Conservation (phyloP, 2,329 filamentous ascomycete genomes). For the Fonsecaea nubica region DNA sequence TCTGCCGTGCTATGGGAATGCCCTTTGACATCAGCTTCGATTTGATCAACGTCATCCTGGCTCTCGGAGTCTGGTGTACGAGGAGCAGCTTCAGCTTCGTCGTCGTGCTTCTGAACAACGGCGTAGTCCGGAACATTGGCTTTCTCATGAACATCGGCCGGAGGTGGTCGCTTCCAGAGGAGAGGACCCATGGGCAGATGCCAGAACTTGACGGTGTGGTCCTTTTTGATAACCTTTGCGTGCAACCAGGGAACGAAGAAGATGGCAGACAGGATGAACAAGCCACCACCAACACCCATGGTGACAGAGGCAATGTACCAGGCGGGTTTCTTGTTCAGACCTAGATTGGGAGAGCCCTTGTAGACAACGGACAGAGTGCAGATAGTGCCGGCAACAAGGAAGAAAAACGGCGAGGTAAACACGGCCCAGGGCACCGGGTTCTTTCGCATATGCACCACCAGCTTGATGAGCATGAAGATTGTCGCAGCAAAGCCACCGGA, state of each 20-base stretch:
- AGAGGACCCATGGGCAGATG: constrained; percentile 68
- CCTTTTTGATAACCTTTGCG: constrained; percentile 71
- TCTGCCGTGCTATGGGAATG: not conserved
- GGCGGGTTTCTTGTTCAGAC: constrained; percentile 68
- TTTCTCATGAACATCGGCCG: constrained; percentile 56
- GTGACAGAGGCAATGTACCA: constrained; percentile 73
- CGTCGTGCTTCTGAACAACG: constrained; percentile 71
- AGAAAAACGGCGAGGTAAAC: constrained; percentile 75
- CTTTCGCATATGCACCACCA: constrained; percentile 72
- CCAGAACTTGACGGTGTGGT: constrained; percentile 69
- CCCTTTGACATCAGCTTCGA: constrained; percentile 33
- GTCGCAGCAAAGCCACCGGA: constrained; percentile 68
- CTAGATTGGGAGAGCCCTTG: constrained; percentile 76
- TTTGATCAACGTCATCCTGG: constrained; percentile 29
- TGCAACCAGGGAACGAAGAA: constrained; percentile 78
- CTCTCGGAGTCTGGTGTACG: constrained; percentile 6
- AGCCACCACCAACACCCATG: constrained; percentile 66
- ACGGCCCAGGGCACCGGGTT: constrained; percentile 76
- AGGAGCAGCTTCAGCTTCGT: constrained; percentile 41
- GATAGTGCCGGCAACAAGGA: constrained; percentile 75
- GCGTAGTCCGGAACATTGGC: constrained; percentile 76
- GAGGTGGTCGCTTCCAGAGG: constrained; percentile 65
- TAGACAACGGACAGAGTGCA: constrained; percentile 78
- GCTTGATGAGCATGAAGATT: constrained; percentile 77
- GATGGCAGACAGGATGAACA: constrained; percentile 65